Conservation (phyloP, 805 yeast species). For the Wickerhamomyces silvicola region DNA sequence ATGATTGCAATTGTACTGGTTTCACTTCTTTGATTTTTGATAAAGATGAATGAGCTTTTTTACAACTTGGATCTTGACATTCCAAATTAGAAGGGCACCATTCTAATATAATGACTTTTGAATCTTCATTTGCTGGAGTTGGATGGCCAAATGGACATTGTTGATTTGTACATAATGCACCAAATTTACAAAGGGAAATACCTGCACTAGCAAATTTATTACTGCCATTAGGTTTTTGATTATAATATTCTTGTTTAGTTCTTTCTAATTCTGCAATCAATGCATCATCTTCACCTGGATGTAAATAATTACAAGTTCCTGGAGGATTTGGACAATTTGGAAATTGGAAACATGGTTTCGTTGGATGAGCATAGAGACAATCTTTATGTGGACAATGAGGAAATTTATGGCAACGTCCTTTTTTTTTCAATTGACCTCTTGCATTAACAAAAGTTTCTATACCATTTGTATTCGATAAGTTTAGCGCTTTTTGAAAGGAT, state of each 20-base stretch:
- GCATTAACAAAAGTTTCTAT: constrained; percentile 21
- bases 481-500: constrained; percentile 32
- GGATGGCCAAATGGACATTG: constrained; percentile 90
- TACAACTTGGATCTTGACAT: constrained; percentile 58
- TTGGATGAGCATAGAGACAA: constrained; percentile 77
- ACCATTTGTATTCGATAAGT: constrained; percentile 27
- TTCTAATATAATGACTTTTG: constrained; percentile 56
- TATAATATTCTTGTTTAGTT: constrained; percentile 45
- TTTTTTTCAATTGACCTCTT: constrained; percentile 39
- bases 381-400: constrained; percentile 63
- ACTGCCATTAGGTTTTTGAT: constrained; percentile 28
- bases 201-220: constrained; percentile 33
- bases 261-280: constrained; percentile 63
- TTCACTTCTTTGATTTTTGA: constrained; percentile 35
- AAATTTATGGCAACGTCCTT: constrained; percentile 62
- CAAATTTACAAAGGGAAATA: constrained; percentile 68
- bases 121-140: constrained; percentile 73
- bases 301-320: constrained; percentile 78
- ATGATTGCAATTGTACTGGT: constrained; percentile 19
- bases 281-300: constrained; percentile 79
- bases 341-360: constrained; percentile 63
- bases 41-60: constrained; percentile 80
- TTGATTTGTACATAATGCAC: constrained; percentile 66
- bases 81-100: constrained; percentile 73
- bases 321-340: constrained; percentile 75